Conservation (phyloP, 306 rosid genomes). For the Quillaja saponaria region DNA sequence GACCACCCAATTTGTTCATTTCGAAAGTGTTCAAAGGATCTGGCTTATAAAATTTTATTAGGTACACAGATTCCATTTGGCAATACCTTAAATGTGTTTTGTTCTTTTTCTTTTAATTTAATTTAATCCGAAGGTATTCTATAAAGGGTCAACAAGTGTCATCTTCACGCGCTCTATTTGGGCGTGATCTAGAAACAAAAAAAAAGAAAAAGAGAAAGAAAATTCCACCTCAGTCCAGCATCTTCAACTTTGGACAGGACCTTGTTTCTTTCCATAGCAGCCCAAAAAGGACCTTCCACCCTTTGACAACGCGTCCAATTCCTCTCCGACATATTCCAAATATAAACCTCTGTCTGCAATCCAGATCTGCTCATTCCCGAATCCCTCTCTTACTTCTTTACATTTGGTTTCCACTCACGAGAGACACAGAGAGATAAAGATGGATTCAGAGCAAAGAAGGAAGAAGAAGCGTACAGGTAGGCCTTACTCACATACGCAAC, state of each 20-base stretch:
- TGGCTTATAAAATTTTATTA: no score
- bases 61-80: no score
- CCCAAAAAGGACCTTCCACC: background rate
- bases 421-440: background rate
- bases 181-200: background rate
- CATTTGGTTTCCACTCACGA: background rate
- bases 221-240: background rate
- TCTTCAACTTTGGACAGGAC: background rate
- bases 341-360: background rate
- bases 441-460: slow-evolving; percentile 74
- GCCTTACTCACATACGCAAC: slow-evolving; percentile 31
- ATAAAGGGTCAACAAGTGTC: no score
- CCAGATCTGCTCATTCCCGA: background rate
- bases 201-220: no score
- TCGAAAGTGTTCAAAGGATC: no score
- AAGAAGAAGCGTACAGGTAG: slow-evolving; percentile 59
- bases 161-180: slow-evolving; percentile 14
- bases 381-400: background rate
- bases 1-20: no score
- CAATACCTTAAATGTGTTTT: no score
- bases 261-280: no score
- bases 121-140: no score
- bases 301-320: slow-evolving; percentile 18
- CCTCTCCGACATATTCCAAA: background rate
- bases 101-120: no score